Evolutionary conservation across 2,329 filamentous ascomycete genomes (phyloP).

Genomic region (Penicillium decumbens): DNA sequence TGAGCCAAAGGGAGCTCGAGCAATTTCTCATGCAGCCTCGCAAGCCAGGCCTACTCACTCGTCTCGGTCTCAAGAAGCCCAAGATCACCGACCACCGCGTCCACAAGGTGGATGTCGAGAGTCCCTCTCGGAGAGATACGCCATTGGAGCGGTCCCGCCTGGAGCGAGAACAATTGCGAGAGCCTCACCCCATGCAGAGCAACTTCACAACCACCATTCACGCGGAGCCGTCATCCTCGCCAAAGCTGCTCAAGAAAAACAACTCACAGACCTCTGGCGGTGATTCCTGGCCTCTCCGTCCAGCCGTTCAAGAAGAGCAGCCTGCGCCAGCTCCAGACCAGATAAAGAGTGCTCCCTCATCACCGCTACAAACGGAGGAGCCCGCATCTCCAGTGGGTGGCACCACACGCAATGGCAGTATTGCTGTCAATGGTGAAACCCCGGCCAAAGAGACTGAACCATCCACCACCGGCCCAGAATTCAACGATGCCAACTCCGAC

Average conservation of each 20-base stretch:
- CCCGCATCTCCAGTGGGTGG: background rate
- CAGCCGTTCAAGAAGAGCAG: background rate
- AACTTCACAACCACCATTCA: background rate
- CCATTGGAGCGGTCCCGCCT: conserved; percentile 56
- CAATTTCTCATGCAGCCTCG: conserved; percentile 33
- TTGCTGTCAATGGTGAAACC: conserved; percentile 10
- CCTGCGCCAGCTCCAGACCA: conserved; percentile 12
- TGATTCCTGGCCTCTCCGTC: conserved; percentile 27
- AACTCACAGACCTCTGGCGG: conserved; percentile 18
- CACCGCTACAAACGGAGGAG: conserved; percentile 2
- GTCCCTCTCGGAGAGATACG: conserved; percentile 59
- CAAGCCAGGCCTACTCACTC: conserved; percentile 31
- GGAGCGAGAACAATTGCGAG: conserved; percentile 40
- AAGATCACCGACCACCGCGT: conserved; percentile 38
- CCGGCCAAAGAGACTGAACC: conserved; percentile 9
- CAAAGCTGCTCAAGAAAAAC: conserved; percentile 30
- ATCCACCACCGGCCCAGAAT: conserved; percentile 3
- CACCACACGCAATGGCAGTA: conserved; percentile 7
- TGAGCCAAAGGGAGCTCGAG: conserved; percentile 35
- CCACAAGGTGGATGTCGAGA: conserved; percentile 53
- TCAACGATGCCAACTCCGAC: conserved; percentile 14
- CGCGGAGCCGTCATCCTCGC: conserved; percentile 6
- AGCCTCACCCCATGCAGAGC: background rate
- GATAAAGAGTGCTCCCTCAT: conserved; percentile 4
- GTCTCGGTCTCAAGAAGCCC: conserved; percentile 30